Conservation (phyloP, 2,329 filamentous ascomycete species). For the Scytalidium lignicola region DNA sequence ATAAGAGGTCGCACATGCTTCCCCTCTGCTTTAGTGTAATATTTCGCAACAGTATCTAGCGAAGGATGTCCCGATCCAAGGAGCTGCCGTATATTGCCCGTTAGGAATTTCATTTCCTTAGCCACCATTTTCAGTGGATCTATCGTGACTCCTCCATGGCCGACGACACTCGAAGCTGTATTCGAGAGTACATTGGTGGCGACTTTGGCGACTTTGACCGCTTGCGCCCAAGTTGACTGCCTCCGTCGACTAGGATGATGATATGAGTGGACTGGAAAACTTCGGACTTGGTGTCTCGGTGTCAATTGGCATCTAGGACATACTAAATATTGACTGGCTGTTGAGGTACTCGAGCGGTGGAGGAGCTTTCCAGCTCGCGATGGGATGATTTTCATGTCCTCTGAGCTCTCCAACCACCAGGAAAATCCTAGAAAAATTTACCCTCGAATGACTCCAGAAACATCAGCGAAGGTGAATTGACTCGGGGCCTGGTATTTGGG, state of each 20-base stretch:
- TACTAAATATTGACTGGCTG: constrained; percentile 30
- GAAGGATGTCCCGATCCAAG: constrained; percentile 91
- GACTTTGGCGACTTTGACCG: constrained; percentile 62
- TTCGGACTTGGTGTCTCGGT: constrained; percentile 6
- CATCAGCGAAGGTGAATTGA: background rate
- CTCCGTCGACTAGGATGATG: constrained; percentile 37
- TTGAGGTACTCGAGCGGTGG: constrained; percentile 29
- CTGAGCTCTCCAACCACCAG: constrained; percentile 22
- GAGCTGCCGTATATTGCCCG: constrained; percentile 88
- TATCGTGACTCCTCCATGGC: constrained; percentile 65
- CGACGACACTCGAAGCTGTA: constrained; percentile 51
- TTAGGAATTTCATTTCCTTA: constrained; percentile 95
- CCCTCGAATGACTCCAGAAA: background rate
- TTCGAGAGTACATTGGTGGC: constrained; percentile 68
- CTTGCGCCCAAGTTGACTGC: constrained; percentile 70
- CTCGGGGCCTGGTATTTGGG: background rate
- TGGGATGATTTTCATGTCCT: constrained; percentile 49
- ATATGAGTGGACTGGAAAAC: constrained; percentile 14
- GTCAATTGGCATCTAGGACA: constrained; percentile 35
- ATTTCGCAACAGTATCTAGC: constrained; percentile 92
- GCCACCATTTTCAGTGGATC: constrained; percentile 87
- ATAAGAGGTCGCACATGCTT: constrained; percentile 95
- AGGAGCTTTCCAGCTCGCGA: constrained; percentile 44
- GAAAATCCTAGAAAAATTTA: constrained; percentile 20
- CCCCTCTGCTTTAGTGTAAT: constrained; percentile 94